A percentile compares a stretch with the other conserved stretches of the same genome.
Conservation (phyloP, 768 basidiomycete species). For the Mycena leptocephala region DNA sequence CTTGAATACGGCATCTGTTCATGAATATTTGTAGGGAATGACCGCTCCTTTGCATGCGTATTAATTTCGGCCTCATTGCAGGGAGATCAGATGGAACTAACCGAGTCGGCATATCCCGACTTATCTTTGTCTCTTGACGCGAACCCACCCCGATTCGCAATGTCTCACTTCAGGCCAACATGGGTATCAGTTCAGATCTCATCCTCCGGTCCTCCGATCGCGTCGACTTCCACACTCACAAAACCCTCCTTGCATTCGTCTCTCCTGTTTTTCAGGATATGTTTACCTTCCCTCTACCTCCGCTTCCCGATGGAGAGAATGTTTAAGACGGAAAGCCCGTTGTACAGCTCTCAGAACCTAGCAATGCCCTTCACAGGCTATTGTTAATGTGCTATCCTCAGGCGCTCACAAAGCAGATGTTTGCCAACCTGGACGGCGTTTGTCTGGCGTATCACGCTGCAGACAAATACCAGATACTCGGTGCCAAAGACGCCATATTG, state of each 20-base stretch:
- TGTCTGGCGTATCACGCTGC: neutral
- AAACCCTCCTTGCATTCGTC: neutral
- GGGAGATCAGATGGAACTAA: neutral
- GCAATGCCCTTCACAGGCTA: neutral
- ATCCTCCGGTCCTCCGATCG: neutral
- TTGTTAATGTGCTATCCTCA: neutral
- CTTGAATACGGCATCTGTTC: too few relatives aligned
- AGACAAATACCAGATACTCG: neutral
- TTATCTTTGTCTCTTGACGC: neutral
- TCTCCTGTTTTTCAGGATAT: constrained; percentile 3
- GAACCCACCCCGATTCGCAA: neutral
- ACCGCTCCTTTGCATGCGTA: too few relatives aligned
- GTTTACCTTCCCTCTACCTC: neutral
- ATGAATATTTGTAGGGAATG: too few relatives aligned
- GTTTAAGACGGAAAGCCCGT: neutral
- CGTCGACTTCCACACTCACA: constrained; percentile 4
- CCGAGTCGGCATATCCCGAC: neutral
- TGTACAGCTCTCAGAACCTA: neutral
- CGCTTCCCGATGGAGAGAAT: neutral
- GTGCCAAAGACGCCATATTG: neutral
- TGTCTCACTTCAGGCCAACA: neutral
- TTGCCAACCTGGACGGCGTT: neutral
- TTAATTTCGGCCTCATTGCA: too few relatives aligned
- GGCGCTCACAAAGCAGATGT: neutral
- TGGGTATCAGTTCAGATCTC: neutral